These are phyloP conservation scores for Trametes hirsuta DNA, from an alignment of 1,284 basidiomycete species.

Conservation along the genomic window DNA sequence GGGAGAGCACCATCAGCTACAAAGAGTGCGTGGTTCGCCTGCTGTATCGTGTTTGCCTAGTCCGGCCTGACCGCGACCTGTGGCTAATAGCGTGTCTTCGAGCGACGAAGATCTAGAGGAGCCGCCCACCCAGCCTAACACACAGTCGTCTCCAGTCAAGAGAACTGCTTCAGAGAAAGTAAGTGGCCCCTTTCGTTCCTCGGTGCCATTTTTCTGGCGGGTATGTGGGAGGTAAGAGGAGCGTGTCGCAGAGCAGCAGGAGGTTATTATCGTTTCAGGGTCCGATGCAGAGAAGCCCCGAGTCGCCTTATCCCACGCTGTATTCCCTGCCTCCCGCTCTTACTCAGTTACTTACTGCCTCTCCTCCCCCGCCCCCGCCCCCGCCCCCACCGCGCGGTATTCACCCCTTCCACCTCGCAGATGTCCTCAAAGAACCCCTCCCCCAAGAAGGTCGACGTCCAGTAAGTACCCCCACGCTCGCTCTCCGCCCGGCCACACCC, in stretches of 20 bases:
- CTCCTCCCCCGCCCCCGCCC: neutral
- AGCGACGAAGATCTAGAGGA: slow-evolving; percentile 2
- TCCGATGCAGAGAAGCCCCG: slow-evolving; percentile 6
- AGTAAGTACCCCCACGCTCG: slow-evolving; percentile 36
- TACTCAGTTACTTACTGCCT: neutral
- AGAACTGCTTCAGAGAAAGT: slow-evolving; percentile 6
- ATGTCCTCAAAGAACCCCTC: slow-evolving; percentile 21
- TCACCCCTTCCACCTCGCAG: slow-evolving; percentile 6
- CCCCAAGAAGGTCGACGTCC: slow-evolving; percentile 46
- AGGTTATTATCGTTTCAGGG: neutral
- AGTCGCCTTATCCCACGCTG: slow-evolving; percentile 3
- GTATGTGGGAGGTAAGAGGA: neutral
- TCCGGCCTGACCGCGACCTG: neutral
- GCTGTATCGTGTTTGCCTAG: neutral
- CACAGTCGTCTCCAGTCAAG: slow-evolving; percentile 9
- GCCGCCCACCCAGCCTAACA: neutral
- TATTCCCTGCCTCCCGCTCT: neutral
- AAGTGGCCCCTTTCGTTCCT: neutral
- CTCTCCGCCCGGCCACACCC: too few species aligned
- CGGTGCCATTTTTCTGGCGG: neutral
- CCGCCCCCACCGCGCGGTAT: neutral
- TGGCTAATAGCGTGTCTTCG: slow-evolving; percentile 16
- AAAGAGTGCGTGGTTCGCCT: slow-evolving; percentile 15
- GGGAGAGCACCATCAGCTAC: slow-evolving; percentile 15
- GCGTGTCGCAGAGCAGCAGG: neutral